A percentile compares a stretch with the other conserved stretches of the same genome.
Conservation (phyloP, 192 early-diverging fungal species). For the Backusella westeae region DNA sequence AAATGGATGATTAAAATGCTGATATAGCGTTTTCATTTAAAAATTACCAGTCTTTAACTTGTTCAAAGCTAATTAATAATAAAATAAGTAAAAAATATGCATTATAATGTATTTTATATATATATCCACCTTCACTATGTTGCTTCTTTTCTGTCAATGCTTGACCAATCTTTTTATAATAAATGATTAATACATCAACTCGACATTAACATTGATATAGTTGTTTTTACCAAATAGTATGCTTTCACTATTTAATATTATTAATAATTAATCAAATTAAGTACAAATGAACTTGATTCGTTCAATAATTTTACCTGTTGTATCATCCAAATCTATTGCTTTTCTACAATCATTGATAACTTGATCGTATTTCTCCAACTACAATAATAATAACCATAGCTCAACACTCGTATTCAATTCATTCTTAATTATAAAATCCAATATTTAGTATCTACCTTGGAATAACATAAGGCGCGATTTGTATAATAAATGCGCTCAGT, state of each 20-base stretch:
- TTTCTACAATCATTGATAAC: conserved; percentile 62
- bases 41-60: conserved; percentile 41
- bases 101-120: not conserved
- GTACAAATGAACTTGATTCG: no score
- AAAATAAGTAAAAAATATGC: not conserved
- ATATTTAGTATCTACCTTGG: conserved; percentile 42
- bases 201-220: not conserved
- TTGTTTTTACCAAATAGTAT: conserved; percentile 56
- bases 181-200: not conserved
- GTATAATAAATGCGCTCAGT: conserved; percentile 69
- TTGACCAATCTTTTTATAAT: conserved; percentile 24
- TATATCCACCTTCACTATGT: conserved; percentile 26
- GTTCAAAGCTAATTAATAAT: conserved; percentile 30
- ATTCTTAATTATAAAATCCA: no score
- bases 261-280: not conserved
- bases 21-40: not conserved
- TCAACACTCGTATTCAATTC: no score
- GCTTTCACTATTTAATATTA: conserved; percentile 54
- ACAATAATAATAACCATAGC: not conserved
- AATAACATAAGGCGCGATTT: conserved; percentile 78
- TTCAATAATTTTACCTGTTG: conserved; percentile 39
- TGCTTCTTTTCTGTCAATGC: conserved; percentile 32
- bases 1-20: not conserved
- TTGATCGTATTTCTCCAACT: conserved; percentile 54
- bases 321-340: conserved; percentile 65